Conservation (phyloP, 2,329 filamentous ascomycete genomes). For the Paramyrothecium roridum region DNA sequence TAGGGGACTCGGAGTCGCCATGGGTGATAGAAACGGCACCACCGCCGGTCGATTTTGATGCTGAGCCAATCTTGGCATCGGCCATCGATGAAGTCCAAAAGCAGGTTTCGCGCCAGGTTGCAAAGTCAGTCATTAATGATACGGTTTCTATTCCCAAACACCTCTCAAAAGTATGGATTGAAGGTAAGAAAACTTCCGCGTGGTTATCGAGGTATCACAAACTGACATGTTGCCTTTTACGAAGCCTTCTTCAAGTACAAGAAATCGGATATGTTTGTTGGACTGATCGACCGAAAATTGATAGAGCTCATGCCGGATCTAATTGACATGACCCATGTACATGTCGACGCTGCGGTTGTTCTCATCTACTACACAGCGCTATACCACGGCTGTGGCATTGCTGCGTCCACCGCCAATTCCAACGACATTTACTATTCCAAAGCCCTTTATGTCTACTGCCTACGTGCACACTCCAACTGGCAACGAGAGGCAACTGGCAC, state of each 20-base stretch:
- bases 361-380: conserved; percentile 27
- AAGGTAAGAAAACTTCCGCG: conserved; percentile 11
- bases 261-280: conserved; percentile 23
- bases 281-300: conserved; percentile 19
- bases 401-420: conserved; percentile 10
- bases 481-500: conserved; percentile 25
- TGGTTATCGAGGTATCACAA: background rate
- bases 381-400: conserved; percentile 20
- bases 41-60: conserved; percentile 14
- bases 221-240: background rate
- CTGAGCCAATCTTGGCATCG: conserved; percentile 21
- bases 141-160: conserved; percentile 20
- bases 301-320: conserved; percentile 26
- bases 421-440: conserved; percentile 16
- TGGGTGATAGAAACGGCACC: conserved; percentile 6
- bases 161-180: conserved; percentile 22
- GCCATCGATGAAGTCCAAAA: conserved; percentile 23
- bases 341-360: conserved; percentile 22
- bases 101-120: conserved; percentile 15
- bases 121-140: conserved; percentile 15
- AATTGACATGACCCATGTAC: conserved; percentile 20
- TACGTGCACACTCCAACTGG: conserved; percentile 24
- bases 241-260: conserved; percentile 24
- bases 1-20: conserved; percentile 3
- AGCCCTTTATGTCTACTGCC: conserved; percentile 20